Evolutionary conservation across 768 basidiomycete species (phyloP).

Genomic region (Serendipita sp.): DNA sequence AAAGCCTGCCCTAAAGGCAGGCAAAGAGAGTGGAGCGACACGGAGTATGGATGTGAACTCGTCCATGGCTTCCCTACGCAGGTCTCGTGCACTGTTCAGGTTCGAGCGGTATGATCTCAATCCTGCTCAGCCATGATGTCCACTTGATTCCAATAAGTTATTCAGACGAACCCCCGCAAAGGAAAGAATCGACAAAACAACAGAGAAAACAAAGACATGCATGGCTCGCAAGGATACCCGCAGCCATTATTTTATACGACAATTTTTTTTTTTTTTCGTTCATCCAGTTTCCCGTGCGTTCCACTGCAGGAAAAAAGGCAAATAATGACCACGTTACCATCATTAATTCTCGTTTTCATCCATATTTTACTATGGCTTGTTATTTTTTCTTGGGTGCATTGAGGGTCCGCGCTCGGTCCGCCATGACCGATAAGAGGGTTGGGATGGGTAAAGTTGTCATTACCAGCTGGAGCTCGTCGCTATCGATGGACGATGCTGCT

Average conservation of each 20-base stretch:
- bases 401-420: slow-evolving; percentile 18
- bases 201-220: too few species aligned
- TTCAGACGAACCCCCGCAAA: too few species aligned
- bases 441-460: slow-evolving; percentile 16
- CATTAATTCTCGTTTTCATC: neutral
- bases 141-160: too few species aligned
- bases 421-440: slow-evolving; percentile 16
- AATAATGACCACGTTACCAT: slow-evolving; percentile 8
- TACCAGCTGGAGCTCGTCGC: slow-evolving; percentile 44
- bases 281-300: slow-evolving; percentile 31
- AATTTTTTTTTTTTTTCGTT: too few species aligned
- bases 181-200: too few species aligned
- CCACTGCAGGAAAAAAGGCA: slow-evolving; percentile 46
- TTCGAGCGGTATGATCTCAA: slow-evolving; percentile 98
- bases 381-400: too few species aligned
- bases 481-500: slow-evolving; percentile 20
- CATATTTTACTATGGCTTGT: too few species aligned
- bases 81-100: slow-evolving; percentile 93
- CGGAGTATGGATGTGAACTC: slow-evolving; percentile 28
- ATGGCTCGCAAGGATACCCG: slow-evolving; percentile 59
- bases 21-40: slow-evolving; percentile 33
- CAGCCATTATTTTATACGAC: slow-evolving; percentile 55
- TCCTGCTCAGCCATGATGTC: slow-evolving; percentile 24
- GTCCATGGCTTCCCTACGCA: slow-evolving; percentile 78
- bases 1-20: slow-evolving; percentile 24